Conservation (phyloP, 176 grass and related monocot species). For the Triticum timopheevii region DNA sequence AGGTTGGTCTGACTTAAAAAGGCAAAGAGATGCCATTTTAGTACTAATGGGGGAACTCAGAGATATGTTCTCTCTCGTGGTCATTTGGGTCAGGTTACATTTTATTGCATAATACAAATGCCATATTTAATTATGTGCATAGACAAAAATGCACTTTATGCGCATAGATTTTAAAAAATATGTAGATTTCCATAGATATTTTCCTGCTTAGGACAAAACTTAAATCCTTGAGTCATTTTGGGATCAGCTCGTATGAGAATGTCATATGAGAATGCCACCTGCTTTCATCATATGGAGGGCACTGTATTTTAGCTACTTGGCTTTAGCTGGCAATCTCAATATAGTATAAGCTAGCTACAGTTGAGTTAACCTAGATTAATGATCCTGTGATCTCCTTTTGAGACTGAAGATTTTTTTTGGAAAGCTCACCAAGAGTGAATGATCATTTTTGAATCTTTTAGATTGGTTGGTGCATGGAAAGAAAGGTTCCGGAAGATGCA, state of each 20-base stretch:
- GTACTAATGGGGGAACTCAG: not conserved
- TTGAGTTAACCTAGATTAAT: slow-evolving; percentile 28
- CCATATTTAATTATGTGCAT: not conserved
- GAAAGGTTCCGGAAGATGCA: slow-evolving; percentile 32
- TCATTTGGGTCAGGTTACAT: not conserved
- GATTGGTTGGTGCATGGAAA: slow-evolving; percentile 29
- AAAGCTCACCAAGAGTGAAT: slow-evolving; percentile 10
- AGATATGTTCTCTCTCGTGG: not conserved
- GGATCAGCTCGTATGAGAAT: not conserved
- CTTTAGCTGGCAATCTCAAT: slow-evolving; percentile 19
- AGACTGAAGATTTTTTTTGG: slow-evolving; percentile 20
- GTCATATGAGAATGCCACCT: slow-evolving; percentile 2
- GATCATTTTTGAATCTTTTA: slow-evolving; percentile 9
- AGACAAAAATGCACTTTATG: slow-evolving; percentile 25
- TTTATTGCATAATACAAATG: slow-evolving; percentile 7
- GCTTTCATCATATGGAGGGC: slow-evolving; percentile 17
- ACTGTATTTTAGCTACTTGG: slow-evolving; percentile 9
- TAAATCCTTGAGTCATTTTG: not conserved
- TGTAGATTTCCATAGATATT: slow-evolving; percentile 8
- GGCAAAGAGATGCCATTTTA: slow-evolving; percentile 26
- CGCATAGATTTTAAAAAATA: not conserved
- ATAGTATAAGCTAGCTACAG: not conserved
- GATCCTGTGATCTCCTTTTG: slow-evolving; percentile 31
- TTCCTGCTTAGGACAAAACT: slow-evolving; percentile 13
- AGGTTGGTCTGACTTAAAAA: slow-evolving; percentile 37